Percentiles rank a stretch among this genome's conserved stretches.
Conservation (phyloP, 208 protist genomes). For the Lotmaria passim region DNA sequence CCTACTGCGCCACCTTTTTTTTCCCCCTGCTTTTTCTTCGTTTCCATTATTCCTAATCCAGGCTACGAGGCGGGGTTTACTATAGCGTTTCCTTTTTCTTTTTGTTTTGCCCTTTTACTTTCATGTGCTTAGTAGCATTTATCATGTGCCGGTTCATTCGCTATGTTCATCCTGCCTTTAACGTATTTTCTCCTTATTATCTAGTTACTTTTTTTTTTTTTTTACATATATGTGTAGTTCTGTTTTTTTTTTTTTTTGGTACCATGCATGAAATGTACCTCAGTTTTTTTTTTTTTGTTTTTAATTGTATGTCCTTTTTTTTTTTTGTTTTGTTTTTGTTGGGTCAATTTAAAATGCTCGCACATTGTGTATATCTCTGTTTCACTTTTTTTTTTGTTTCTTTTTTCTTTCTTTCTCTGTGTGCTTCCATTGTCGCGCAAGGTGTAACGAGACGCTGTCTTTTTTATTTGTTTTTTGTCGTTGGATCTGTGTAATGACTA, state of each 20-base stretch:
- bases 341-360: no score
- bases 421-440: no score
- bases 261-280: no score
- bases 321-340: not conserved
- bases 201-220: slow-evolving; percentile 5
- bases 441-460: no score
- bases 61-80: not conserved
- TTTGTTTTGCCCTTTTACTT: not conserved
- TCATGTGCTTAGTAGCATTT: not conserved
- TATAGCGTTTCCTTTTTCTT: not conserved
- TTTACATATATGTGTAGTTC: not conserved
- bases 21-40: slow-evolving; percentile 24
- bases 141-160: no score
- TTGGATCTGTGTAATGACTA: no score
- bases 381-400: not conserved
- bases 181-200: no score
- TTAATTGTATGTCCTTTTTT: not conserved
- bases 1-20: slow-evolving; percentile 1
- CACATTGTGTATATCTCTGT: not conserved
- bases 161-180: no score
- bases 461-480: no score
- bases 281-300: not conserved
- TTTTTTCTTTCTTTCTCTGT: not conserved
- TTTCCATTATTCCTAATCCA: slow-evolving; percentile 7
- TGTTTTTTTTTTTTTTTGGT: not conserved